Conservation (phyloP, 2,329 filamentous ascomycete species). For the Aureobasidium sp. region DNA sequence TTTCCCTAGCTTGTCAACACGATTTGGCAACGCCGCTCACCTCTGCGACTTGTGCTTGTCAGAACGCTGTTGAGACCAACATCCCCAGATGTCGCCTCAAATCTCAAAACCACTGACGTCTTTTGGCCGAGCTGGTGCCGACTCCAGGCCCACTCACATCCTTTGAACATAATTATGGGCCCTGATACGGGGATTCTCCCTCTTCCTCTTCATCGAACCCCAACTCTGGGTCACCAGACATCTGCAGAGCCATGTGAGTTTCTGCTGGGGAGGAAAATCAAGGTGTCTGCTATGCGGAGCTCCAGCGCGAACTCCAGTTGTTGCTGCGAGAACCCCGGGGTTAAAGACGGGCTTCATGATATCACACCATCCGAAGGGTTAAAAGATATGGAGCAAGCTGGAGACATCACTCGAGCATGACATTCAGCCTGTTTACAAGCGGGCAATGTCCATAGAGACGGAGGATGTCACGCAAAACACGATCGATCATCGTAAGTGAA, state of each 20-base stretch:
- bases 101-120: constrained; percentile 3
- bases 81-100: not conserved
- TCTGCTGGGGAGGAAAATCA: not conserved
- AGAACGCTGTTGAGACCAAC: not conserved
- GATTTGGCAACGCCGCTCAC: not conserved
- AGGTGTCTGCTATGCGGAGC: not conserved
- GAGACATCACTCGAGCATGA: not conserved
- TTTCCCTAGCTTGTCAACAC: not conserved
- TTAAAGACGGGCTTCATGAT: not conserved
- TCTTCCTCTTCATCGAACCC: not conserved
- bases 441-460: not conserved
- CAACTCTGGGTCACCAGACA: not conserved
- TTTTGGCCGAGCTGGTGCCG: constrained; percentile 4
- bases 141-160: constrained; percentile 7
- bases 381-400: not conserved
- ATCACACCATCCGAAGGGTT: not conserved
- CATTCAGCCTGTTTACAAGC: not conserved
- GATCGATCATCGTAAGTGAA: not conserved
- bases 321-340: not conserved
- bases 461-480: not conserved
- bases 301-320: not conserved
- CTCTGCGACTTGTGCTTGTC: not conserved
- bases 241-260: not conserved
- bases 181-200: not conserved
- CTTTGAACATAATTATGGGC: constrained; percentile 5